Evolutionary conservation across 2,329 filamentous ascomycete genomes (phyloP).

Genomic region (Chrysosporium keratinophilum): DNA sequence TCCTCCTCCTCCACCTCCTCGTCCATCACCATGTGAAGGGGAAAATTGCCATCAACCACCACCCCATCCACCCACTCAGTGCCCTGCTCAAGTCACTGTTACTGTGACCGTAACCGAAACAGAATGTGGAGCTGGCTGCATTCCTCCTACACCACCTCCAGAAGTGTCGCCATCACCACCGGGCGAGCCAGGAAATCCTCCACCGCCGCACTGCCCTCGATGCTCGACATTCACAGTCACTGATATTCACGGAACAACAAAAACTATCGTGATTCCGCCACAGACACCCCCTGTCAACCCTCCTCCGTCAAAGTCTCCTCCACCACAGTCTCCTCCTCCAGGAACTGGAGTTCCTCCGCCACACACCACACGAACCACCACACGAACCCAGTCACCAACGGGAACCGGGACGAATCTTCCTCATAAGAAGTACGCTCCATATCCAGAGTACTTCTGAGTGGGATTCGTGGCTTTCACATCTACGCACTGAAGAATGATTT

Average conservation of each 20-base stretch:
- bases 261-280: slow-evolving; percentile 23
- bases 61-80: slow-evolving; percentile 8
- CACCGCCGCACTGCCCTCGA: slow-evolving; percentile 15
- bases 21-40: slow-evolving; percentile 9
- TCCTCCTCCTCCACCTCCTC: slow-evolving; percentile 9
- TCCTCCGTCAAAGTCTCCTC: background rate
- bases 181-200: slow-evolving; percentile 4
- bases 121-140: slow-evolving; percentile 10
- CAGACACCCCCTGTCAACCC: background rate
- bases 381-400: slow-evolving; percentile 1
- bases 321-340: slow-evolving; percentile 5
- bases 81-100: slow-evolving; percentile 14
- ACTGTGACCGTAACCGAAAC: slow-evolving; percentile 18
- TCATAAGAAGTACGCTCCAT: slow-evolving; percentile 7
- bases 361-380: slow-evolving; percentile 1
- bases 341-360: slow-evolving; percentile 8
- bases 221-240: slow-evolving; percentile 25
- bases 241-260: slow-evolving; percentile 20
- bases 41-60: slow-evolving; percentile 8
- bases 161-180: background rate
- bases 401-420: slow-evolving; percentile 7
- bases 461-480: background rate
- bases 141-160: slow-evolving; percentile 8
- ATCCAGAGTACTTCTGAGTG: slow-evolving; percentile 2
- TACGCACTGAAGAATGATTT: background rate